Base-by-base conservation (phyloP, 2,329 filamentous ascomycete species). In the Claviceps sp. region DNA sequence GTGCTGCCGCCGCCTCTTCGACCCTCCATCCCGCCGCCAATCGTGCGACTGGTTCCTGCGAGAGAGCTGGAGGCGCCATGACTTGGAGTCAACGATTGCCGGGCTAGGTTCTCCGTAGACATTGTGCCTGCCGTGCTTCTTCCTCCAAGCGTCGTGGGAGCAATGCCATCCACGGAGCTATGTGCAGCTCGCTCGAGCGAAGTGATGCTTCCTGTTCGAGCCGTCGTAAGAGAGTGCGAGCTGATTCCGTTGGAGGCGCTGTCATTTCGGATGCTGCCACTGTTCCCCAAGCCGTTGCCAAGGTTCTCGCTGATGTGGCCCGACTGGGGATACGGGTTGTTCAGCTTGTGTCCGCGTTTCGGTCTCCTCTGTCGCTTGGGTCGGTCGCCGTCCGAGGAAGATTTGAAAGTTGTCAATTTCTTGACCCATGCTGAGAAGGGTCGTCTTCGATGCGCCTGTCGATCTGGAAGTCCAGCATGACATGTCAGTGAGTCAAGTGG, bases 401-500 rank as follows among this genome's bases (percentile, higher is more conserved):
- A 76, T 68, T 95, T 96, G 70, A 95, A 84, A 66, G 85, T 91
- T 55, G 89, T 84, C 53, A 97, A 79, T 63, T 90, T 90, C 75
- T 90, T 95, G 74, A 98, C 89, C 86, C 91, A 94, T 59, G 84
- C 87, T 47, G 90, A 81, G 65, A 97, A 97, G 24, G 90, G 91
- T 57, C 87, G 82, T 60, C 89, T 84, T 58, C 89, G 85, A 60
- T 78, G 79, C 63, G 70, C 59, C 58, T 77, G 75, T 59, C 82
- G 79, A 67, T 89, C 85, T 89, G 69, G 60, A 56, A 9, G 20
- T 18, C n/a, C 47, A 44, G 22, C 11, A 20, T 44, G 47, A 11
- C 3, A 34, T 30, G 26, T 36, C n/a, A 26, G 26, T 34, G 44
- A 26, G 24, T 30, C 16, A 44, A 44, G 30, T 11, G 3, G 3